Base-by-base conservation (phyloP, 2,329 filamentous ascomycete species). In the Colletotrichum melonis region DNA sequence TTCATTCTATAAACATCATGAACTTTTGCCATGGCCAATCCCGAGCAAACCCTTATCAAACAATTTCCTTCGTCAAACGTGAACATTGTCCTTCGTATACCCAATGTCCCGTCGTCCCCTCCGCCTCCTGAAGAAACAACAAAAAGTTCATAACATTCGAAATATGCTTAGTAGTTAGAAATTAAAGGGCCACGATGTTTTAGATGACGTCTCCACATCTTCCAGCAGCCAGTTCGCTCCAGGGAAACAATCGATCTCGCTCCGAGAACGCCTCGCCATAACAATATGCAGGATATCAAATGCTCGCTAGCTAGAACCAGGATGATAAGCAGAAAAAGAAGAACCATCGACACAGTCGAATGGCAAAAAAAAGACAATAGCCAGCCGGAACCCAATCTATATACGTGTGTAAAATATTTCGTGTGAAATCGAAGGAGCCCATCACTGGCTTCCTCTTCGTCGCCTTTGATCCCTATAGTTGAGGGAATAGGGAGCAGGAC, bases 381-480 rank as follows among this genome's bases (percentile, higher is more conserved):
- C 14, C 19, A 38, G 14, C n/a, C 26, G 26, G 5, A 14, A 56
- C 16, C 54, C 54, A 14, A 56, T 49, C 42, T 49, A 49, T 49
- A 19, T 49, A 63, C 24, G 42, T 52, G 42, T 35, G n/a, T 30
- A 12, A 3, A 19, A 32, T 2, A 22, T 60, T 14, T 49, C 4
- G 16, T 32, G 4, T 11, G 35, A 14, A 26, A 28, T n/a, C 22
- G 5, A 16, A 14, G n/a, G 5, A 1, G 2, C 24, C 14, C 32
- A 57, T 63, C 38, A 73, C 49, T 73, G 70, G 56, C 70, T 73
- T 35, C 70, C 70, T 6, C 70, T 60, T 14, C 70, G 70, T 35
- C 70, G 67, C 35, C 67, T 60, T 9, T 70, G 67, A 46, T 73
- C 70, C 46, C 67, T 70, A 55, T 73, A 73, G 60, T 62, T 73